Percentiles rank a stretch among this genome's conserved stretches.
phyloP scores from a whole-genome alignment of 495 filamentous ascomycete species.

The Trichoderma reesei region DNA sequence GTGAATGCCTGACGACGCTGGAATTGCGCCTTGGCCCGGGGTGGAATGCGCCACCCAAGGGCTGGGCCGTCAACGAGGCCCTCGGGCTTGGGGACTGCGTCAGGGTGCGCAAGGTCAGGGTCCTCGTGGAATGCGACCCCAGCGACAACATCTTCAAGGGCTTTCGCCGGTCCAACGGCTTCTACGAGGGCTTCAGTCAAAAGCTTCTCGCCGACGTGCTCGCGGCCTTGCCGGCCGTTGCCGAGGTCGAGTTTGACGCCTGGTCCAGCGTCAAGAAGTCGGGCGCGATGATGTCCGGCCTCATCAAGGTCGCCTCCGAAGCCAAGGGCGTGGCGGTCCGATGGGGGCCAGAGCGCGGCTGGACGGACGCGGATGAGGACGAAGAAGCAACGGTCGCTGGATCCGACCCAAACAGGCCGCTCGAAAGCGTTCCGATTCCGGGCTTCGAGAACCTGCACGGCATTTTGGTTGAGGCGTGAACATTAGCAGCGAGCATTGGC shows the following conservation, averaged over 20 bases:
- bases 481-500: background rate
- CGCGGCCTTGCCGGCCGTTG: slow-evolving; percentile 46
- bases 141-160: slow-evolving; percentile 62
- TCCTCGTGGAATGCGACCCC: slow-evolving; percentile 75
- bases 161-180: slow-evolving; percentile 57
- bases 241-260: slow-evolving; percentile 64
- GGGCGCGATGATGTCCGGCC: slow-evolving; percentile 58
- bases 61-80: slow-evolving; percentile 58
- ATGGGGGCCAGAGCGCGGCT: slow-evolving; percentile 65
- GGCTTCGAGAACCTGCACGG: background rate
- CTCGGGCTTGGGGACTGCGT: slow-evolving; percentile 58
- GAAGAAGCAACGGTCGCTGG: background rate
- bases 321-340: slow-evolving; percentile 42
- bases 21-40: slow-evolving; percentile 75
- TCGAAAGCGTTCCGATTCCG: background rate
- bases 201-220: slow-evolving; percentile 50
- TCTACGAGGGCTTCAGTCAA: slow-evolving; percentile 64
- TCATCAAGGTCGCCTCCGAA: slow-evolving; percentile 44
- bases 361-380: slow-evolving; percentile 39
- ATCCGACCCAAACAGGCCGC: background rate
- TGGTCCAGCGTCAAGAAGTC: slow-evolving; percentile 59
- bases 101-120: slow-evolving; percentile 51
- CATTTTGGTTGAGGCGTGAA: slow-evolving; percentile 7
- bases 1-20: slow-evolving; percentile 52
- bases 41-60: slow-evolving; percentile 63